phyloP scores from a whole-genome alignment of 2,329 filamentous ascomycete species.

The Trichoderma breve region DNA sequence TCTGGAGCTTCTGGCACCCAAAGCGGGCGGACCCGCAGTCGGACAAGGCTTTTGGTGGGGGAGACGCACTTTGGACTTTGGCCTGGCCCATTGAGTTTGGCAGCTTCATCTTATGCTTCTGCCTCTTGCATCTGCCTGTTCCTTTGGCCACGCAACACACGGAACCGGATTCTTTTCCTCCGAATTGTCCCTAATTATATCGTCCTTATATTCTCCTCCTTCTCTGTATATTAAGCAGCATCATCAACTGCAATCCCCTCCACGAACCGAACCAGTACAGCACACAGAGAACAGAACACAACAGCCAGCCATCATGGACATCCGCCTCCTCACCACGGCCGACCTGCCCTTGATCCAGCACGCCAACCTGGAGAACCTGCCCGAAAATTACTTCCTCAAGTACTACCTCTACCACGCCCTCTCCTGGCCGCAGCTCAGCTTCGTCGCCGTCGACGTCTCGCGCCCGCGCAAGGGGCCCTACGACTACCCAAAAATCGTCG shows the following conservation, averaged over 20 bases:
- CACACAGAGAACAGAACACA: not conserved
- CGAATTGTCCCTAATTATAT: not conserved
- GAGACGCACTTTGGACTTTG: not conserved
- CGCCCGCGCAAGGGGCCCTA: slow-evolving; percentile 74
- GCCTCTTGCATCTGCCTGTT: not conserved
- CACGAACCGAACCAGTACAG: not conserved
- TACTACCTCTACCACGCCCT: slow-evolving; percentile 99
- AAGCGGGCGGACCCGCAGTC: slow-evolving; percentile 1
- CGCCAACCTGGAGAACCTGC: slow-evolving; percentile 97
- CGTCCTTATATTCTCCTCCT: not conserved
- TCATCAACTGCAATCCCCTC: not conserved
- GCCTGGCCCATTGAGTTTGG: not conserved
- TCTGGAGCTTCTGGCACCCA: not conserved
- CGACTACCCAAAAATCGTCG: slow-evolving; percentile 95
- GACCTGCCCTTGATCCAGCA: slow-evolving; percentile 93
- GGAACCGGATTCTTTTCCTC: not conserved
- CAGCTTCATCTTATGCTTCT: not conserved
- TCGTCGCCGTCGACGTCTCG: slow-evolving; percentile 89
- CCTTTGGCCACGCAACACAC: not conserved
- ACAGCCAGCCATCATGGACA: slow-evolving; percentile 65
- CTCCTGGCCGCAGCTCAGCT: slow-evolving; percentile 96
- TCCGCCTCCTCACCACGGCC: slow-evolving; percentile 77
- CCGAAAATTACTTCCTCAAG: slow-evolving; percentile 99
- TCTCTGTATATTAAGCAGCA: too few species aligned
- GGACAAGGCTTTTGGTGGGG: slow-evolving; percentile 18